A percentile compares a stretch with the other conserved stretches of the same genome.
phyloP scores from a whole-genome alignment of 2,329 filamentous ascomycete genomes.

The Alternaria consortialis region DNA sequence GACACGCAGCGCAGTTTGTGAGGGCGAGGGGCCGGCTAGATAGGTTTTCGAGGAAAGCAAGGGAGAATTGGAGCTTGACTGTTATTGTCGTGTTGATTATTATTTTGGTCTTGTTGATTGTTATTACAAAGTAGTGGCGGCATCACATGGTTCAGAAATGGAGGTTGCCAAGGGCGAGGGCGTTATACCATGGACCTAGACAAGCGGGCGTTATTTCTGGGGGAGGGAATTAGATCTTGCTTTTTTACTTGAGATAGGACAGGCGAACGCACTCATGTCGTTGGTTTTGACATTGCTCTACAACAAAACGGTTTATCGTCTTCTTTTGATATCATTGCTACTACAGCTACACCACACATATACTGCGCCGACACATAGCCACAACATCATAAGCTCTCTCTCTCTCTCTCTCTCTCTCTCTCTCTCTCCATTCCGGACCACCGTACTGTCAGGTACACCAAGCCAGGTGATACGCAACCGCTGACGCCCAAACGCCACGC shows the following conservation, averaged over 20 bases:
- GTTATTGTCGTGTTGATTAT: constrained; percentile 82
- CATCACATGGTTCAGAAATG: too few relatives aligned
- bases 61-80: constrained; percentile 88
- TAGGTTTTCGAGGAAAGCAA: constrained; percentile 75
- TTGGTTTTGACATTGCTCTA: not conserved
- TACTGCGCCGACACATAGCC: not conserved
- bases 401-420: not conserved
- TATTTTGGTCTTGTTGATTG: constrained; percentile 81
- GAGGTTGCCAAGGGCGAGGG: not conserved
- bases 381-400: not conserved
- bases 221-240: not conserved
- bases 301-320: not conserved
- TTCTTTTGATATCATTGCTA: not conserved
- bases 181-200: not conserved
- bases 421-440: not conserved
- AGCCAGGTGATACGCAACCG: not conserved
- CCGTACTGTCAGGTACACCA: constrained; percentile 12
- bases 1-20: constrained; percentile 79
- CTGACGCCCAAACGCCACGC: constrained; percentile 26
- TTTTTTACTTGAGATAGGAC: too few relatives aligned
- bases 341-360: not conserved
- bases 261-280: too few relatives aligned
- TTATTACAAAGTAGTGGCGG: constrained; percentile 58
- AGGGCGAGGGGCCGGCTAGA: constrained; percentile 77
- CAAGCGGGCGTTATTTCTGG: not conserved